phyloP scores from a whole-genome alignment of 192 early-diverging fungal species.

The Gamsiella multidivaricata region DNA sequence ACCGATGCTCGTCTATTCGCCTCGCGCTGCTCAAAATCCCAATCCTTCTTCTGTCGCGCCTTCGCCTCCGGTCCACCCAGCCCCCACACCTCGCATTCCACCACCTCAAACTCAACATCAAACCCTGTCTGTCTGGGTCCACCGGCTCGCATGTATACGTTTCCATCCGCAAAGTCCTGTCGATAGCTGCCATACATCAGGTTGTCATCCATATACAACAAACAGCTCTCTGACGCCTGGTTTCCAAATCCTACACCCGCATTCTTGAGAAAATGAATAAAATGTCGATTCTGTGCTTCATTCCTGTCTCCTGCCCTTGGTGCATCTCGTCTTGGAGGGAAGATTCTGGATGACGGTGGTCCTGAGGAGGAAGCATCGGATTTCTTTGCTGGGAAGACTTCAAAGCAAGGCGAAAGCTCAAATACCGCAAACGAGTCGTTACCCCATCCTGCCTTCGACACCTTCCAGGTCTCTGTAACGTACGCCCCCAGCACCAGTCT shows the following conservation, averaged over 20 bases:
- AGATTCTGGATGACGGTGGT: no score
- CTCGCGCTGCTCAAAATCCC: conserved; percentile 63
- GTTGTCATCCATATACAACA: conserved; percentile 60
- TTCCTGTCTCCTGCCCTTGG: no score
- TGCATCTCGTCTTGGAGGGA: no score
- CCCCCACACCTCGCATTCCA: conserved; percentile 65
- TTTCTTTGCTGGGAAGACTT: conserved; percentile 51
- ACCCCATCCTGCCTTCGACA: conserved; percentile 61
- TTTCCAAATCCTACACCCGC: conserved; percentile 47
- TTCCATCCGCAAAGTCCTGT: conserved; percentile 50
- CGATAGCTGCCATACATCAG: conserved; percentile 57
- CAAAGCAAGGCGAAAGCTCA: conserved; percentile 61
- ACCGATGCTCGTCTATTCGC: conserved; percentile 56
- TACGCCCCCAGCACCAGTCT: conserved; percentile 60
- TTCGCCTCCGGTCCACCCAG: conserved; percentile 57
- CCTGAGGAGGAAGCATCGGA: not conserved
- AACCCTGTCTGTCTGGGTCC: conserved; percentile 37
- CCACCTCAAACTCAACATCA: conserved; percentile 54
- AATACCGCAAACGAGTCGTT: conserved; percentile 57
- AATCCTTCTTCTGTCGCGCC: conserved; percentile 56
- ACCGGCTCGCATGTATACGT: conserved; percentile 36
- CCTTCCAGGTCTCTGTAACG: conserved; percentile 65
- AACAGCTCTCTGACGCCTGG: conserved; percentile 44
- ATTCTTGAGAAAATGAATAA: conserved; percentile 45
- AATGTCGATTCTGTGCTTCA: conserved; percentile 10